A percentile compares a stretch with the other conserved stretches of the same genome.
Conservation (phyloP, 192 early-diverging fungal genomes). For the Umbelopsis vinacea region DNA sequence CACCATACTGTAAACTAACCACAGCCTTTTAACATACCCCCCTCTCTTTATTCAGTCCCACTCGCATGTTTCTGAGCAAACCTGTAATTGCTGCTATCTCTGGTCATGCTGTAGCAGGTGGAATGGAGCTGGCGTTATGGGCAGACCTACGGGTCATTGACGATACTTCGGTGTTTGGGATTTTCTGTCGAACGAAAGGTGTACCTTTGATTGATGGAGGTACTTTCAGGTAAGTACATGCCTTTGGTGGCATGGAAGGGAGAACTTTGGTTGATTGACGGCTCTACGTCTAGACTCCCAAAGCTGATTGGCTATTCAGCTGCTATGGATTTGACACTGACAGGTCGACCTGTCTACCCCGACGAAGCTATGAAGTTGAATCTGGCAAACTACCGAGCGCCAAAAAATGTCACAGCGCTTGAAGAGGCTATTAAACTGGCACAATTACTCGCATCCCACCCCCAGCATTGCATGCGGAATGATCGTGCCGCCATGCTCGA, state of each 20-base stretch:
- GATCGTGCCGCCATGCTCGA: slow-evolving; percentile 43
- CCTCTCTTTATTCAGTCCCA: too few relatives aligned
- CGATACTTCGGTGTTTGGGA: slow-evolving; percentile 42
- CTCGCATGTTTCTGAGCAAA: slow-evolving; percentile 52
- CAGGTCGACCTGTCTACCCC: slow-evolving; percentile 51
- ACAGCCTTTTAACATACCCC: too few relatives aligned
- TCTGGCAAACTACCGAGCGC: slow-evolving; percentile 41
- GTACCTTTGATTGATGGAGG: slow-evolving; percentile 60
- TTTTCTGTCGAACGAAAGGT: slow-evolving; percentile 50
- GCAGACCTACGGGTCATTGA: slow-evolving; percentile 56
- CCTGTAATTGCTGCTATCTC: slow-evolving; percentile 59
- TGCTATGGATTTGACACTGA: slow-evolving; percentile 55
- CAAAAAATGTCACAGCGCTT: slow-evolving; percentile 33
- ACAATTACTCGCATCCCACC: slow-evolving; percentile 37
- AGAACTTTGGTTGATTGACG: not conserved
- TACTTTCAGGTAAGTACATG: slow-evolving; percentile 33
- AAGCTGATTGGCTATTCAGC: slow-evolving; percentile 49
- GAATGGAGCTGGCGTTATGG: slow-evolving; percentile 56
- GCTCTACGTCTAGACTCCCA: slow-evolving; percentile 34
- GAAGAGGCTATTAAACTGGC: slow-evolving; percentile 43
- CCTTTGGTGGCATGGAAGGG: not conserved
- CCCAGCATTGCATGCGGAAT: slow-evolving; percentile 50
- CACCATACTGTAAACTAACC: too few relatives aligned
- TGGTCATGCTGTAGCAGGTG: slow-evolving; percentile 59
- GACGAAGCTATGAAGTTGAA: slow-evolving; percentile 42